Evolutionary conservation across 1,284 basidiomycete genomes (phyloP).

Genomic region (Mycena citricolor): DNA sequence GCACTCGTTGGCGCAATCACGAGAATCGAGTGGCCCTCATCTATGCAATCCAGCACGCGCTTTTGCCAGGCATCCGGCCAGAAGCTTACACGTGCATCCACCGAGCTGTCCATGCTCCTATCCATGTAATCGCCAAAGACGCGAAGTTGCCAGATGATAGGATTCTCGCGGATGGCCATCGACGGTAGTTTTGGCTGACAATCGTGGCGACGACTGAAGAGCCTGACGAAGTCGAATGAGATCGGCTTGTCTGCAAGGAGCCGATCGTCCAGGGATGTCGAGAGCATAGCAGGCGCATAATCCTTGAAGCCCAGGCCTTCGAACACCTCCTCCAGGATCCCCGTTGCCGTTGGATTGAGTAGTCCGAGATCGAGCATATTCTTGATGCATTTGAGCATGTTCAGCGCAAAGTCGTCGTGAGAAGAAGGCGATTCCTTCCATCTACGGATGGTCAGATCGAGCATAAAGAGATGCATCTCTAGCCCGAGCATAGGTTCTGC

Average conservation of each 20-base stretch:
- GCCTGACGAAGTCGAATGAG: slow-evolving; percentile 56
- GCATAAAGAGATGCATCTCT: slow-evolving; percentile 51
- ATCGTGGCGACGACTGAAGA: slow-evolving; percentile 45
- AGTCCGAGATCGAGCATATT: slow-evolving; percentile 39
- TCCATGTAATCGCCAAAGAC: slow-evolving; percentile 74
- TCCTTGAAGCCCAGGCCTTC: slow-evolving; percentile 12
- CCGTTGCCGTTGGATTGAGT: slow-evolving; percentile 38
- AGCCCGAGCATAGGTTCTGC: slow-evolving; percentile 43
- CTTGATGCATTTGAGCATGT: slow-evolving; percentile 47
- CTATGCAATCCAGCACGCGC: slow-evolving; percentile 62
- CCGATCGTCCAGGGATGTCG: slow-evolving; percentile 47
- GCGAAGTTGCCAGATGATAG: slow-evolving; percentile 63
- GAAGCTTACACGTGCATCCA: slow-evolving; percentile 60
- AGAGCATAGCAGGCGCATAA: slow-evolving; percentile 29
- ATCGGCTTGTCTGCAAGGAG: slow-evolving; percentile 41
- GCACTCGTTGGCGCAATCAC: slow-evolving; percentile 70
- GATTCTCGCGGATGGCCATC: slow-evolving; percentile 57
- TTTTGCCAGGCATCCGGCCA: slow-evolving; percentile 72
- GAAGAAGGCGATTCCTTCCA: slow-evolving; percentile 46
- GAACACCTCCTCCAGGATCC: slow-evolving; percentile 41
- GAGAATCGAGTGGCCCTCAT: slow-evolving; percentile 56
- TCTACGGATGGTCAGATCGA: slow-evolving; percentile 49
- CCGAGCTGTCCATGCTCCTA: slow-evolving; percentile 61
- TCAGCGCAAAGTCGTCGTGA: slow-evolving; percentile 45
- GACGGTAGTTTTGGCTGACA: slow-evolving; percentile 47